Evolutionary conservation across 345 rosid genomes (phyloP).

Genomic region (Psidium guajava): DNA sequence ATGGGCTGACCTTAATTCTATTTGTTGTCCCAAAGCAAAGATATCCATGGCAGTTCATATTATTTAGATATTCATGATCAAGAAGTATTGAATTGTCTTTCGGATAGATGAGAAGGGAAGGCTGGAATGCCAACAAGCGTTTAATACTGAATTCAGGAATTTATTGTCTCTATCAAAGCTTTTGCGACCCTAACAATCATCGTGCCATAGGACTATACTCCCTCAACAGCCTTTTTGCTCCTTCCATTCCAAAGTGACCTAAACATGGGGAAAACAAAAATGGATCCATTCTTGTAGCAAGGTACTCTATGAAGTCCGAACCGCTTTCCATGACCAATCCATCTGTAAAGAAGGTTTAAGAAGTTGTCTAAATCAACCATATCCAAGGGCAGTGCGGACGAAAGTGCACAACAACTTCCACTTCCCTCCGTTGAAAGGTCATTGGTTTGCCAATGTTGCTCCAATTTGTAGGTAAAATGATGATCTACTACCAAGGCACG

Average conservation of each 20-base stretch:
- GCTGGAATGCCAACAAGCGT: not conserved
- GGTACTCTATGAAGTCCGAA: not conserved
- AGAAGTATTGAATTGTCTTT: not conserved
- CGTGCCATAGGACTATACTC: not conserved
- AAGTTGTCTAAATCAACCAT: not conserved
- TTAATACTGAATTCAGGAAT: not conserved
- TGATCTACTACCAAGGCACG: no score
- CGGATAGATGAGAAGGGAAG: not conserved
- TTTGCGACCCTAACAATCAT: not conserved
- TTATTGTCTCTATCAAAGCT: not conserved
- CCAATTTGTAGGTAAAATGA: not conserved
- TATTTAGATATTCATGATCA: not conserved
- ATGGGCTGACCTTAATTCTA: not conserved
- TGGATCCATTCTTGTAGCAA: not conserved
- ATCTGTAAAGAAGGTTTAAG: not conserved
- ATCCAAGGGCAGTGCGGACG: not conserved
- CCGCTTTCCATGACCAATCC: not conserved
- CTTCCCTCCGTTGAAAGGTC: not conserved
- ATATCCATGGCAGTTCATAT: not conserved
- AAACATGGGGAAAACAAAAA: not conserved
- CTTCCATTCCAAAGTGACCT: not conserved
- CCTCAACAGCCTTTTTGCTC: not conserved
- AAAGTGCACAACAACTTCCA: not conserved
- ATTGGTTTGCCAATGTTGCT: not conserved
- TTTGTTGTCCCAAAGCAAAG: not conserved